Percentiles rank a stretch among this genome's conserved stretches.
Conservation (phyloP, 208 protist species). For the Polymyxa betae region DNA sequence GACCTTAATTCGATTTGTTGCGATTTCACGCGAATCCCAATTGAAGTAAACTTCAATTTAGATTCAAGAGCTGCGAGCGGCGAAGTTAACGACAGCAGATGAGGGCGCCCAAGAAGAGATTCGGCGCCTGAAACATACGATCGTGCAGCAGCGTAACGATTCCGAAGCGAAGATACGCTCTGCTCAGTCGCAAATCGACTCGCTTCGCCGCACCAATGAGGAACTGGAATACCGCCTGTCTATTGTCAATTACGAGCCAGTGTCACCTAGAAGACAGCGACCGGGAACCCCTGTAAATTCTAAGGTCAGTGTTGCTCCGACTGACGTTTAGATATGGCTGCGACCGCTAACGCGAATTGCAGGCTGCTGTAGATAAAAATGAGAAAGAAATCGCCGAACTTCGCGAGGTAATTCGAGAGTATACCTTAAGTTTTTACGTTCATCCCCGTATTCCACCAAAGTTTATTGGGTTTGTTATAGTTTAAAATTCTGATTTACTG, state of each 20-base stretch:
- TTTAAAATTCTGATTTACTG: no score
- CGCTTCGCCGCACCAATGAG: background rate
- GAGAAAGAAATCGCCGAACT: background rate
- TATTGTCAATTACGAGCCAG: constrained; percentile 9
- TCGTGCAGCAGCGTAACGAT: constrained; percentile 7
- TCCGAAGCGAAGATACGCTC: background rate
- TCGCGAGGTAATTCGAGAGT: background rate
- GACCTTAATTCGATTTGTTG: background rate
- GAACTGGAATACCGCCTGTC: background rate
- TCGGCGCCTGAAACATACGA: constrained; percentile 5
- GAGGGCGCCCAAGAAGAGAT: constrained; percentile 1
- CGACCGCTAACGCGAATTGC: background rate
- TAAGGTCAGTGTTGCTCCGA: background rate
- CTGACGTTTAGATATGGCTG: background rate
- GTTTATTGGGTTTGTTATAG: no score
- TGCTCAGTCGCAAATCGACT: background rate
- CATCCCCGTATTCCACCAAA: no score
- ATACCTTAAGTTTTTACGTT: no score
- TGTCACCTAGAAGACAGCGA: background rate
- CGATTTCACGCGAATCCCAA: background rate
- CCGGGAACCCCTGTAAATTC: background rate
- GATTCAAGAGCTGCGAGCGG: constrained; percentile 24
- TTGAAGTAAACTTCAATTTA: background rate
- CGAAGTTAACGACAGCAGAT: background rate
- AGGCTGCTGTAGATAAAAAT: background rate